phyloP scores from a whole-genome alignment of 2,329 filamentous ascomycete genomes.

The Curvularia hawaiiensis region DNA sequence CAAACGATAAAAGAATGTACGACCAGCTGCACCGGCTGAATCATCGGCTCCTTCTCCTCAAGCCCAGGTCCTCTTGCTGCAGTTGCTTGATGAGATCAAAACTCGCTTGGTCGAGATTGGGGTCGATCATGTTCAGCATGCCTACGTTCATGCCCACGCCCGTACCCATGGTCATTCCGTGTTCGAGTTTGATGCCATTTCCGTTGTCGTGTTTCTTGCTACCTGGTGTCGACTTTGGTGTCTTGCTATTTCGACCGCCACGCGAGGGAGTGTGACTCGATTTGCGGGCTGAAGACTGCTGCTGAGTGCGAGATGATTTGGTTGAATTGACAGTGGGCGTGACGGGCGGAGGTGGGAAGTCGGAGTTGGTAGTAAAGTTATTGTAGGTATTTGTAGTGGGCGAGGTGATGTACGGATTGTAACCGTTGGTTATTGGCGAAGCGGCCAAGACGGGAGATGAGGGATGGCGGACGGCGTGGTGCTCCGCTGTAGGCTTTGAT shows the following conservation, averaged over 20 bases:
- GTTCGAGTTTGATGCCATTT: constrained; percentile 36
- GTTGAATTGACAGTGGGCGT: constrained; percentile 16
- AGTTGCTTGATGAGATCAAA: constrained; percentile 39
- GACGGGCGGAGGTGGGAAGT: constrained; percentile 29
- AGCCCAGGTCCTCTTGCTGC: constrained; percentile 37
- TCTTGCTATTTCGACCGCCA: constrained; percentile 30
- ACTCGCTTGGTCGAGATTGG: constrained; percentile 33
- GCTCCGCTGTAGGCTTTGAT: constrained; percentile 12
- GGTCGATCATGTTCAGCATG: constrained; percentile 30
- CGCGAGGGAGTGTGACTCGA: constrained; percentile 28
- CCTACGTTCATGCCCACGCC: constrained; percentile 21
- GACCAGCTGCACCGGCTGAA: neutral
- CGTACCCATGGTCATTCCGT: constrained; percentile 19
- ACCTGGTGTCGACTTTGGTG: constrained; percentile 38
- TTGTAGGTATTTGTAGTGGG: constrained; percentile 26
- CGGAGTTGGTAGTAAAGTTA: constrained; percentile 30
- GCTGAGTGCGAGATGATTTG: constrained; percentile 14
- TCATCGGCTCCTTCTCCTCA: constrained; percentile 37
- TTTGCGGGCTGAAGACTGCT: constrained; percentile 25
- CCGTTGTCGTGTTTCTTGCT: constrained; percentile 25
- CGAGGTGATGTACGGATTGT: constrained; percentile 20
- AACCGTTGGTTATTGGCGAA: constrained; percentile 20
- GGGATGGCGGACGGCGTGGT: constrained; percentile 20
- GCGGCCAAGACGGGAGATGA: constrained; percentile 28
- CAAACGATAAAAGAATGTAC: neutral